These are phyloP conservation scores for Sistotremastrum niveocremeum DNA, from an alignment of 768 basidiomycete species.

Conservation along the genomic window DNA sequence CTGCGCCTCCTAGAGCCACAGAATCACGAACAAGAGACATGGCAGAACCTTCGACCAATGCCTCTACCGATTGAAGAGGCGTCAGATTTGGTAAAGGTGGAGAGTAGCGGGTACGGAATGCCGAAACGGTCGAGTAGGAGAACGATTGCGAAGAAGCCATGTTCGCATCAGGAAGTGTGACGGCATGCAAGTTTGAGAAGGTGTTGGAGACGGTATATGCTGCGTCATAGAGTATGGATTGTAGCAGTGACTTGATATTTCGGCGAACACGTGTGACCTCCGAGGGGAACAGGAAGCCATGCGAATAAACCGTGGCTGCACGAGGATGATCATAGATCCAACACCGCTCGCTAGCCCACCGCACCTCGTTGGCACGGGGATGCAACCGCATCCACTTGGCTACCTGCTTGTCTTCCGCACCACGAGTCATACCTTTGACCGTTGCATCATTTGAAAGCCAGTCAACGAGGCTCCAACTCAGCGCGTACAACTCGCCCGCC, in stretches of 20 bases:
- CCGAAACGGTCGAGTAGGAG: conserved; percentile 77
- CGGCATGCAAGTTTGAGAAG: background rate
- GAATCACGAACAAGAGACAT: conserved; percentile 62
- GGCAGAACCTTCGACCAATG: conserved; percentile 82
- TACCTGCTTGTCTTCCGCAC: conserved; percentile 89
- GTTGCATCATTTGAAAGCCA: conserved; percentile 71
- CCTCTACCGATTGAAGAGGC: conserved; percentile 66
- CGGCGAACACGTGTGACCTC: conserved; percentile 59
- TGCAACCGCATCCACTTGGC: conserved; percentile 87
- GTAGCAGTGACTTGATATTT: conserved; percentile 37
- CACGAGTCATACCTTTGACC: conserved; percentile 52
- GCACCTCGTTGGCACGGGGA: conserved; percentile 61
- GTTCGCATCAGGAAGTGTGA: conserved; percentile 3
- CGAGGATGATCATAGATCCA: conserved; percentile 99
- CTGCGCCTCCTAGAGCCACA: conserved; percentile 25
- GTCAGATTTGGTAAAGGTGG: conserved; percentile 56
- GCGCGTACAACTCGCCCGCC: conserved; percentile 87
- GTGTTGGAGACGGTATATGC: background rate
- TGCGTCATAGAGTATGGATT: conserved; percentile 19
- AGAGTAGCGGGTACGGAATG: conserved; percentile 64
- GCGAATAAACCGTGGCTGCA: conserved; percentile 88
- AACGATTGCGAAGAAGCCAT: conserved; percentile 25
- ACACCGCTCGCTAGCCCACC: conserved; percentile 87
- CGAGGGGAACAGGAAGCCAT: conserved; percentile 91
- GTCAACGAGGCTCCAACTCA: conserved; percentile 78